Evolutionary conservation across 805 yeast genomes (phyloP), one percentile per base, ranked within the genome.

Genomic region (Yamadazyma takamatsuzukensis): DNA sequence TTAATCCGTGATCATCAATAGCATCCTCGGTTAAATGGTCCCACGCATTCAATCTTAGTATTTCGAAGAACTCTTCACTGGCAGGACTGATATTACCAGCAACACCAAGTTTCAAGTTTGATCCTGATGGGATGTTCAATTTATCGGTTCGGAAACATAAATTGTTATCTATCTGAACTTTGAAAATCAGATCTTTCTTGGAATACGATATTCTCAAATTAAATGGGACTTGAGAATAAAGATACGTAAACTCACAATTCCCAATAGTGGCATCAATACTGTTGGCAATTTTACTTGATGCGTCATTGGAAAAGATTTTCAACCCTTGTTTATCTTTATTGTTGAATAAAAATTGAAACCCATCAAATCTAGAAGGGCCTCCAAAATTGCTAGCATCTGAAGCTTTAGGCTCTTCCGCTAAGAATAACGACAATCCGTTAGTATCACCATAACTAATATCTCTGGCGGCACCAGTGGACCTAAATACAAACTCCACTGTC

Each of bases 91-190:
- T 23, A 13, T 48, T 48, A 2, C 80, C 83, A 21, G 80, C 61
- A 4, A 74, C 57, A 37, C 87, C 87, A 29, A 82, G 37, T 29
- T 57, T 65, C 38, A 72, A 64, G 21, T 61, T 56, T n/a, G n/a
- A n/a, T 9, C 59, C 44, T 1, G 50, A 42, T 19, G 74, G 74
- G 13, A 83, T 49, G 21, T 56, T 49, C 22, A 83, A 60, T 34
- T 73, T 55, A 37, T 74, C 71, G 0, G 88, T 78, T 53, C 78
- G 78, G 55, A 83, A 75, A 49, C 88, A 78, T 36, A 83, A 64
- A 44, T 72, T 76, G 53, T 83, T 83, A 54, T 83, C 86, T 30
- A 81, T 61, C 40, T 83, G 86, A n/a, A 83, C 68, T 43, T 80
- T 79, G 41, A 80, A 64, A 38, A 72, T 54, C 11, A 64, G 60